Evolutionary conservation across 257 asterid species (phyloP).

Genomic region (Thymus mandschuricus): DNA sequence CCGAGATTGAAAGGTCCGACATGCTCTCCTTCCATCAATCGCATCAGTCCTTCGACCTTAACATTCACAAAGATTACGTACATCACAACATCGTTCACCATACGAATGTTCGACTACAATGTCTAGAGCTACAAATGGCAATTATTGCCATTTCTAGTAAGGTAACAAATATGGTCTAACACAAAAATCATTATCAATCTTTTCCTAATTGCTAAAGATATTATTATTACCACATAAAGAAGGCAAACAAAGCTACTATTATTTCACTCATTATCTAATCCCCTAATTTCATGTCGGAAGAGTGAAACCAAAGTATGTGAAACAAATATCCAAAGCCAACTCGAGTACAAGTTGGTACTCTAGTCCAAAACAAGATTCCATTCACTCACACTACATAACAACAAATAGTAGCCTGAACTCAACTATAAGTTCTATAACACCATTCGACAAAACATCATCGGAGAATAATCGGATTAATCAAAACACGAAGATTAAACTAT

Average conservation of each 20-base stretch:
- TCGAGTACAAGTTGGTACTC: background rate
- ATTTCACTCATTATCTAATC: background rate
- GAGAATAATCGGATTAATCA: background rate
- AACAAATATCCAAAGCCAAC: conserved; percentile 12
- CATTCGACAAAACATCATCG: background rate
- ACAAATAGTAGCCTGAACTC: too few species aligned
- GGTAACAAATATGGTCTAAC: background rate
- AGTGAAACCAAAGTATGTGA: background rate
- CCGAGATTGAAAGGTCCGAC: conserved; percentile 98
- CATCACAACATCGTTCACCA: background rate
- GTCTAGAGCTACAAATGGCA: background rate
- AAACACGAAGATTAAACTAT: too few species aligned
- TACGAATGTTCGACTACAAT: background rate
- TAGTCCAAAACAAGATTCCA: conserved; percentile 15
- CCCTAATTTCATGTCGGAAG: background rate
- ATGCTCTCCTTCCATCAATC: conserved; percentile 98
- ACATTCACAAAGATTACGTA: conserved; percentile 1
- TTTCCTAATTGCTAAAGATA: background rate
- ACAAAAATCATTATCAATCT: background rate
- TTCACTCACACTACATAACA: background rate
- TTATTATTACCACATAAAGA: background rate
- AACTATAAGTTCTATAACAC: background rate
- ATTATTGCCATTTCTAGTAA: background rate
- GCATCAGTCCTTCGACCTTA: conserved; percentile 93
- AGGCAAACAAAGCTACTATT: background rate